These are phyloP conservation scores for Ambrosia hybrid DNA, from an alignment of 140 eudicot species.

Conservation along the genomic window DNA sequence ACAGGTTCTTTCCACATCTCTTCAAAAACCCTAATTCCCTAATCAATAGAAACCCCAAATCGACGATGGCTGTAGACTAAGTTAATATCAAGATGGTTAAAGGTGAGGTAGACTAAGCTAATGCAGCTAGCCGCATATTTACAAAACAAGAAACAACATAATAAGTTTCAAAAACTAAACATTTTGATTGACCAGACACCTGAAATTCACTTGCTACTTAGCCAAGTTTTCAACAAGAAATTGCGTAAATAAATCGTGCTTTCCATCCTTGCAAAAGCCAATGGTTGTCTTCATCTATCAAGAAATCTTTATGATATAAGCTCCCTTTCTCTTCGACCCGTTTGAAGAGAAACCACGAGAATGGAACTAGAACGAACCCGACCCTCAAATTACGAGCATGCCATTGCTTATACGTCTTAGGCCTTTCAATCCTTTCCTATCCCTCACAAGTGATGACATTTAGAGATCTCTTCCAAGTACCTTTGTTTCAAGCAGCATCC, in stretches of 20 bases:
- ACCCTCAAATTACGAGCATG: conserved; percentile 59
- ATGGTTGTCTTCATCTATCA: conserved; percentile 70
- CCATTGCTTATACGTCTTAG: conserved; percentile 93
- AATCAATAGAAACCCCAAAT: no score
- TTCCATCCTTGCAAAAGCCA: conserved; percentile 91
- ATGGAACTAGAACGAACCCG: conserved; percentile 60
- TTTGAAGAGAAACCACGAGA: conserved; percentile 40
- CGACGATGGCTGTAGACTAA: no score
- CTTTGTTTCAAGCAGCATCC: conserved; percentile 69
- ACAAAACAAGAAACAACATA: no score
- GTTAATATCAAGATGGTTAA: no score
- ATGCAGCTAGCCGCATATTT: no score
- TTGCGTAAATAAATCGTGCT: conserved; percentile 65
- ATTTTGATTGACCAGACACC: no score
- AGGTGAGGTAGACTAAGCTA: no score
- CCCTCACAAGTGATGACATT: conserved; percentile 90
- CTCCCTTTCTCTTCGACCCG: conserved; percentile 44
- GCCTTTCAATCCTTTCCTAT: conserved; percentile 77
- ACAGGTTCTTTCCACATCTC: no score
- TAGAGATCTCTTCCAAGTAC: conserved; percentile 64
- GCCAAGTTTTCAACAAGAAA: conserved; percentile 47
- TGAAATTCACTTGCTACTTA: no score
- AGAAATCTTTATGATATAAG: conserved; percentile 67
- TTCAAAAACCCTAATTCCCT: no score
- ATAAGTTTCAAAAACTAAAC: no score